Evolutionary conservation across 164 flowering plant genomes (phyloP).

Genomic region (Warburgia ugandensis): DNA sequence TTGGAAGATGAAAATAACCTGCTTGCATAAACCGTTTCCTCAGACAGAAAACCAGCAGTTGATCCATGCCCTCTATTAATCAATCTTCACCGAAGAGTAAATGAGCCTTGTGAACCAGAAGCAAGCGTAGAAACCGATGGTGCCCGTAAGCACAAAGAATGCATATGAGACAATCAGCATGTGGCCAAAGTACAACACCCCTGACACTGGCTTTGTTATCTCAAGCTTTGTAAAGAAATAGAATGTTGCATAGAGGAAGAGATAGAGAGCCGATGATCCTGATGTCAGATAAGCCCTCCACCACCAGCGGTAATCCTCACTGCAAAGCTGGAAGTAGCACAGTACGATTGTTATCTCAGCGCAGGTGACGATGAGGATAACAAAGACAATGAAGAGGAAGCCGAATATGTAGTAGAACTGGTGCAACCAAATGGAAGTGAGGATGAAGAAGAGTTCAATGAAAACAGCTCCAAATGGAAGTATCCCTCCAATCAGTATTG

Average conservation of each 20-base stretch:
- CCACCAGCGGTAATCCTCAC: conserved; percentile 97
- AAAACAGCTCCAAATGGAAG: conserved; percentile 94
- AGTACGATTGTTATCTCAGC: conserved; percentile 91
- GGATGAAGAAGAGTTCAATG: conserved; percentile 88
- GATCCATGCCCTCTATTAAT: no score
- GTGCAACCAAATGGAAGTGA: conserved; percentile 86
- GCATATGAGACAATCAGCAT: conserved; percentile 79
- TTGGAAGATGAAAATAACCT: no score
- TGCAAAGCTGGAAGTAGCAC: conserved; percentile 96
- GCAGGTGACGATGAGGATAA: conserved; percentile 73
- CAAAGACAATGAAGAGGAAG: conserved; percentile 86
- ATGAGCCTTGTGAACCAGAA: conserved; percentile 93
- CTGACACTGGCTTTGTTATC: conserved; percentile 81
- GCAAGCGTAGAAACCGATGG: conserved; percentile 87
- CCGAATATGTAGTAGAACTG: conserved; percentile 94
- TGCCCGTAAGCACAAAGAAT: conserved; percentile 89
- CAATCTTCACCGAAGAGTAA: conserved; percentile 91
- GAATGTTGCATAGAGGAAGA: conserved; percentile 79
- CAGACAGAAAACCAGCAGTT: no score
- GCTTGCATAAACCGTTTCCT: no score
- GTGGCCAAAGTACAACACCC: conserved; percentile 73
- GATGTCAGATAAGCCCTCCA: conserved; percentile 91
- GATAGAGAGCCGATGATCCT: conserved; percentile 84
- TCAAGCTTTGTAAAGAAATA: conserved; percentile 91
- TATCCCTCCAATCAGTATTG: conserved; percentile 76